Evolutionary conservation across 2,329 filamentous ascomycete species (phyloP), one percentile per base, ranked within the genome.

Genomic region (Exserohilum rostratum): DNA sequence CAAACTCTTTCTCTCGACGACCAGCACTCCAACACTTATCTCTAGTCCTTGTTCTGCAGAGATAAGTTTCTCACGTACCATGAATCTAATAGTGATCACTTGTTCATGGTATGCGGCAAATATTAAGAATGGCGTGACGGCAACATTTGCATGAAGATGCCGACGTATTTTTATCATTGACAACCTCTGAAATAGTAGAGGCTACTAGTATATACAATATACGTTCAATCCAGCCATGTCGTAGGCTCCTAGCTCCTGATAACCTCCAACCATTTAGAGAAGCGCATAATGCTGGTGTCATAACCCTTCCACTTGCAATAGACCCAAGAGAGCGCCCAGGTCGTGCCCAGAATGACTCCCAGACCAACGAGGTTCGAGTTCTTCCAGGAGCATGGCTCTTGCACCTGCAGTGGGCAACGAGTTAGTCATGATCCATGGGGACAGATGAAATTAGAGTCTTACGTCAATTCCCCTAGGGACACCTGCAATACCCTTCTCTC

Each of bases 381-480:
- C 38, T 67, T 68, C 65, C 65, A 68, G 5, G 62, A 66, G 62
- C 65, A 68, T 29, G 57, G 53, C 35, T 64, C 56, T 15, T 63
- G 60, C 13, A 45, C 53, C 62, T 66, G 34, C 11, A n/a, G 6
- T 13, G 17, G 20, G 20, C 27, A 30, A 27, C 9, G 13, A 30
- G 53, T 64, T 51, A 64, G 60, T 37, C 27, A 15, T 40, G 12
- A 48, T 3, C 40, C 10, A 29, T n/a, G 13, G 18, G 18, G 15
- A 30, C n/a, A 18, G 5, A 2, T 30, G 18, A 12, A n/a, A 12
- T 55, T 25, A 42, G 29, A 39, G 44, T 37, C 53, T 57, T 61
- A 62, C 61, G 27, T 48, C 34, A 33, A 46, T 38, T 34, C 53
- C 51, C 6, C 22, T 15, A 34, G 29, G 17, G 1, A 30, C 17